A percentile compares a stretch with the other conserved stretches of the same genome.
Conservation (phyloP, 192 early-diverging fungal species). For the Umbelopsis sp. region DNA sequence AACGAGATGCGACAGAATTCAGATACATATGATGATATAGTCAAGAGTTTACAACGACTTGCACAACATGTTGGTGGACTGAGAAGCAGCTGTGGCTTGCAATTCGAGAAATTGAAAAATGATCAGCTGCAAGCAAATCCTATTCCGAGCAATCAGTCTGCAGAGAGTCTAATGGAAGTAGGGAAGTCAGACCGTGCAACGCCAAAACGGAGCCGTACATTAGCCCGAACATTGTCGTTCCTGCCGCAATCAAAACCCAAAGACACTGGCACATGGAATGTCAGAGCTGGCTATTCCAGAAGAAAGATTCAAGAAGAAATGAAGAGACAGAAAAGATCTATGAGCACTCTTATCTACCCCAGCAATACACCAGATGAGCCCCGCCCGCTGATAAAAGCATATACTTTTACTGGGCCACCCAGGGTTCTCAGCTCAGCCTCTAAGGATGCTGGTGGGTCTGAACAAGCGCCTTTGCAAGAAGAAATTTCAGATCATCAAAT, state of each 20-base stretch:
- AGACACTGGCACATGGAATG: conserved; percentile 24
- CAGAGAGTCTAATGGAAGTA: neutral
- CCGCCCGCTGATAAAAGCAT: neutral
- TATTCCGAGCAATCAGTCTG: neutral
- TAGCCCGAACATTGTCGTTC: conserved; percentile 15
- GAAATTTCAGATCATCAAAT: conserved; percentile 35
- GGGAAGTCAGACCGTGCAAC: neutral
- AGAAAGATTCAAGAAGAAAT: conserved; percentile 37
- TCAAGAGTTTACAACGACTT: conserved; percentile 64
- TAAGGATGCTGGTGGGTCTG: neutral
- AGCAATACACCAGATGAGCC: neutral
- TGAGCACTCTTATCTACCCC: neutral
- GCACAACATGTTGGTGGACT: conserved; percentile 73
- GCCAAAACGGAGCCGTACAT: neutral
- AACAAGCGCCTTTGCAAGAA: neutral
- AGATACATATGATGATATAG: conserved; percentile 48
- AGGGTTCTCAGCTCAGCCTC: neutral
- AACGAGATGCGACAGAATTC: conserved; percentile 53
- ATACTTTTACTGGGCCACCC: neutral
- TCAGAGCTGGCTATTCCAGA: conserved; percentile 34
- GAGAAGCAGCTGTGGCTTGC: conserved; percentile 71
- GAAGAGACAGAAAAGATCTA: conserved; percentile 23
- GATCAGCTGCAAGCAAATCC: conserved; percentile 21
- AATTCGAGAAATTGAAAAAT: conserved; percentile 57
- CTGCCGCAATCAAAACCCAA: neutral